Evolutionary conservation across 345 rosid species (phyloP).

Genomic region (Arabidopsis arenosa): DNA sequence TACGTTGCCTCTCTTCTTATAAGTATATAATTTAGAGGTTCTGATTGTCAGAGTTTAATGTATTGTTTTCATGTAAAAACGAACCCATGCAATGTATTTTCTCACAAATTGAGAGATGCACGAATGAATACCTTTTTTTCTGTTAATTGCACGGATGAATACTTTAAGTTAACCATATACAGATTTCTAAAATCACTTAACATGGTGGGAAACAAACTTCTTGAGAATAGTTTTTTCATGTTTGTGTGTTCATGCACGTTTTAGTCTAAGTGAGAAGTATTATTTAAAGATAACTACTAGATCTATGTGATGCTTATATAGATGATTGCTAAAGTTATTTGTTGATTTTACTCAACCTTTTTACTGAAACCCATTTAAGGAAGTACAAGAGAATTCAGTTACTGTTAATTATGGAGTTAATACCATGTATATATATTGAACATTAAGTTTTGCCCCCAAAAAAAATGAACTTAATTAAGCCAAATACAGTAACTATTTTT

Average conservation of each 20-base stretch:
- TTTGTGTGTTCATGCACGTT: slow-evolving; percentile 24
- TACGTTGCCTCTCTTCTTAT: slow-evolving; percentile 29
- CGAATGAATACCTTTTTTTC: slow-evolving; percentile 26
- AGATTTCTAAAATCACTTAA: slow-evolving; percentile 20
- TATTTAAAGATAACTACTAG: background rate
- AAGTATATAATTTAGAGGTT: slow-evolving; percentile 5
- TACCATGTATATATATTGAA: background rate
- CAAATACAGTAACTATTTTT: background rate
- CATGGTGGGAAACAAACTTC: slow-evolving; percentile 11
- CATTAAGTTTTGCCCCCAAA: background rate
- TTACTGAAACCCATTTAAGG: background rate
- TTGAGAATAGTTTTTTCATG: slow-evolving; percentile 14
- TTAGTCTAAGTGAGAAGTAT: slow-evolving; percentile 8
- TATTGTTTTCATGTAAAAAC: background rate
- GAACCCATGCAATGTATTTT: slow-evolving; percentile 37
- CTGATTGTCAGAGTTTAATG: slow-evolving; percentile 32
- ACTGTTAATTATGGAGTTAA: background rate
- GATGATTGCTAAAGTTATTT: slow-evolving; percentile 1
- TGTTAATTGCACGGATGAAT: slow-evolving; percentile 34
- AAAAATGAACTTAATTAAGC: background rate
- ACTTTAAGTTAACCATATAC: slow-evolving; percentile 8
- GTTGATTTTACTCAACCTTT: slow-evolving; percentile 2
- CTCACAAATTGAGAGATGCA: slow-evolving; percentile 33
- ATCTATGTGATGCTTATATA: background rate
- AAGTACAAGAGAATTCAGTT: background rate